A percentile compares a stretch with the other conserved stretches of the same genome.
These are phyloP conservation scores for Aphanomyces invadans DNA, from an alignment of 352 stramenopile genomes.

Conservation along the genomic window DNA sequence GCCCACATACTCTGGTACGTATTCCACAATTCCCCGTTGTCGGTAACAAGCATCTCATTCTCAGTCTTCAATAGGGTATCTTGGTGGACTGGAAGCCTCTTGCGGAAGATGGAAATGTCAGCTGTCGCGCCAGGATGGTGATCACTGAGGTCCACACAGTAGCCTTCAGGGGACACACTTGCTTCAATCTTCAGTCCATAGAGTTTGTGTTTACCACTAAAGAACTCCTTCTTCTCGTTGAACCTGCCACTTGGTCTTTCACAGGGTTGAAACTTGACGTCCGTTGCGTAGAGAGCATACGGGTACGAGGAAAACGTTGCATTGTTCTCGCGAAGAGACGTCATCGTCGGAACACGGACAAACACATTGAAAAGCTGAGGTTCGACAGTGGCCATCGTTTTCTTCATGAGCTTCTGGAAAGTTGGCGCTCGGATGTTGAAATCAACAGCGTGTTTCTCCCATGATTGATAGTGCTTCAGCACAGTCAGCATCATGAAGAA, in stretches of 20 bases:
- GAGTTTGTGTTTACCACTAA: slow-evolving; percentile 1
- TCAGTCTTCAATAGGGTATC: neutral
- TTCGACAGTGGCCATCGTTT: neutral
- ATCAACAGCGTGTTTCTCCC: neutral
- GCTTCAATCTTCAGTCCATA: slow-evolving; percentile 6
- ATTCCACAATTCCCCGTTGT: neutral
- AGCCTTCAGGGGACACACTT: neutral
- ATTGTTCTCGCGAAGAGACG: neutral
- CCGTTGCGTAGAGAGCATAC: slow-evolving; percentile 8
- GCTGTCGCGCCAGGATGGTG: neutral
- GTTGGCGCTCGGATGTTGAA: neutral
- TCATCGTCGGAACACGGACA: neutral
- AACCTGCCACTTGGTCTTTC: neutral
- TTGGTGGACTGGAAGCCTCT: neutral
- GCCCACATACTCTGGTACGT: neutral
- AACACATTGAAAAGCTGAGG: neutral
- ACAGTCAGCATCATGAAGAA: slow-evolving; percentile 7
- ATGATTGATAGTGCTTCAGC: slow-evolving; percentile 10
- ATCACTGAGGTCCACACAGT: neutral
- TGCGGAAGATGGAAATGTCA: neutral
- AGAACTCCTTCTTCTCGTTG: neutral
- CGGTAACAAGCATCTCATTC: neutral
- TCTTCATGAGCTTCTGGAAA: slow-evolving; percentile 8
- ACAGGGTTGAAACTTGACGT: slow-evolving; percentile 5
- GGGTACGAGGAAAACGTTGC: neutral